These are phyloP conservation scores for Cercophora newfieldiana DNA, from an alignment of 495 filamentous ascomycete species.

Conservation along the genomic window DNA sequence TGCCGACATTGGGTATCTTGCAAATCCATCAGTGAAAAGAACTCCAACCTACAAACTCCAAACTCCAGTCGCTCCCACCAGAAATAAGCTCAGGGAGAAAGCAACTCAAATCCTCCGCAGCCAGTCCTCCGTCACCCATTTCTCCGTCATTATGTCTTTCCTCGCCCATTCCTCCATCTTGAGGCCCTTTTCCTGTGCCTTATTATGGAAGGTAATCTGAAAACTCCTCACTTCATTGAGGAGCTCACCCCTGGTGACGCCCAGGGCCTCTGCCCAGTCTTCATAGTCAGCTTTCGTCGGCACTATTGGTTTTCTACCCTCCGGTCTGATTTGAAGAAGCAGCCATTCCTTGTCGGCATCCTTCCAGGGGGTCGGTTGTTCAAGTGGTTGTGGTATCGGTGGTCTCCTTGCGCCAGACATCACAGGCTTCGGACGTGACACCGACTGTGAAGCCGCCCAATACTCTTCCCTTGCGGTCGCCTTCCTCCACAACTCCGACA, in stretches of 20 bases:
- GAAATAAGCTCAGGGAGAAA: no score
- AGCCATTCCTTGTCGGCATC: neutral
- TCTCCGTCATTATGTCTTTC: neutral
- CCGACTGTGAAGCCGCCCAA: neutral
- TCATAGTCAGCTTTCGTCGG: neutral
- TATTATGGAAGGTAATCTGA: neutral
- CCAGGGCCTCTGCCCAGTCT: neutral
- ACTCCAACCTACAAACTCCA: neutral
- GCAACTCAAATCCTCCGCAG: neutral
- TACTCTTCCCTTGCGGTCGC: neutral
- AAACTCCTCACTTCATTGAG: neutral
- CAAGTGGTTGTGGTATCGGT: neutral
- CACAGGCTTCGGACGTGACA: neutral
- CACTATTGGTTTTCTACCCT: neutral
- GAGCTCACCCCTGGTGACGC: neutral
- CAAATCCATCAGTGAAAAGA: neutral
- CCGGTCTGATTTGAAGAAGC: neutral
- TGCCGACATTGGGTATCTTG: neutral
- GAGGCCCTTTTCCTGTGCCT: neutral
- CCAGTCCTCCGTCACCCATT: no score
- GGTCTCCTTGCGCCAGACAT: neutral
- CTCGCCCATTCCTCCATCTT: neutral
- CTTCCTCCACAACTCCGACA: neutral
- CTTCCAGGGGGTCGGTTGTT: neutral
- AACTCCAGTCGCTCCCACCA: no score